phyloP scores from a whole-genome alignment of 805 yeast genomes.

The Saccharomycopsis synnaedendra region DNA sequence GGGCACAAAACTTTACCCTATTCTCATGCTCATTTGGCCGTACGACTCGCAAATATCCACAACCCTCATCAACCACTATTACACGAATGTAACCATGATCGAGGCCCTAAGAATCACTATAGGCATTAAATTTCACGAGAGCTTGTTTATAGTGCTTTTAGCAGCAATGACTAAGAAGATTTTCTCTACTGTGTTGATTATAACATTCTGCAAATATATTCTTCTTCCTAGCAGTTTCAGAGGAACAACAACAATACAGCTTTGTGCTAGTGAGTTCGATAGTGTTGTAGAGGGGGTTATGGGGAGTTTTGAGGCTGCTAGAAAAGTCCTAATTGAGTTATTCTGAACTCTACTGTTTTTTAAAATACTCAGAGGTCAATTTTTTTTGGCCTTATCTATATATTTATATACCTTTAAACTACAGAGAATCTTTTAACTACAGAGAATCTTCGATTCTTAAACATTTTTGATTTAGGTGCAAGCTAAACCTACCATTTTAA shows the following conservation, averaged over 20 bases:
- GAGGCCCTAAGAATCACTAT: constrained; percentile 44
- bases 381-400: too few species aligned
- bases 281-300: not conserved
- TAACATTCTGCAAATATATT: not conserved
- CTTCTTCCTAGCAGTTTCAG: not conserved
- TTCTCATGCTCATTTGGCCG: constrained; percentile 93
- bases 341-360: not conserved
- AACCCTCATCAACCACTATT: constrained; percentile 39
- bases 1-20: constrained; percentile 76
- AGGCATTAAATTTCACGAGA: constrained; percentile 4
- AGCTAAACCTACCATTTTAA: too few species aligned
- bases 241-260: not conserved
- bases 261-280: not conserved
- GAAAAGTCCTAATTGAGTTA: not conserved
- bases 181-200: constrained; percentile 3
- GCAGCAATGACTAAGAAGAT: constrained; percentile 6
- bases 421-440: too few species aligned
- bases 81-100: constrained; percentile 49
- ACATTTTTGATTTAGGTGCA: too few species aligned
- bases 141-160: constrained; percentile 5
- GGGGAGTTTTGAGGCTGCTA: not conserved
- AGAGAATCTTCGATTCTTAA: too few species aligned
- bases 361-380: not conserved
- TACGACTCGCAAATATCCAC: constrained; percentile 72
- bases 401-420: too few species aligned